Conservation (phyloP, 2,329 filamentous ascomycete genomes). For the Sporothrix schenckii region DNA sequence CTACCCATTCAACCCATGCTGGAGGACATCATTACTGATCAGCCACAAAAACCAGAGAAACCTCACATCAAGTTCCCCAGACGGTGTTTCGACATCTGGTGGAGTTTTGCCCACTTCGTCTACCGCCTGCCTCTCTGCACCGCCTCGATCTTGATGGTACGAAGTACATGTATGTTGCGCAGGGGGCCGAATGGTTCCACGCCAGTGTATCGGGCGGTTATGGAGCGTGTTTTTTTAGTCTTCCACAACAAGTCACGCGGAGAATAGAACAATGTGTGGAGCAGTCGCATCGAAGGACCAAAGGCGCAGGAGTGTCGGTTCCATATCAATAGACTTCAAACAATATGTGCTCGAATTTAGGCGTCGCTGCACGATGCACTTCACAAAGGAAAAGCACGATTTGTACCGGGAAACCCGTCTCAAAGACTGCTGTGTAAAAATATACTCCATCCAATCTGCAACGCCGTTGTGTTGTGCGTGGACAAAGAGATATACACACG, state of each 20-base stretch:
- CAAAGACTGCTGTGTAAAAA: not conserved
- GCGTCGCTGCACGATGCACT: not conserved
- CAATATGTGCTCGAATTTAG: slow-evolving; percentile 7
- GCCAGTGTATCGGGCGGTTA: too few relatives aligned
- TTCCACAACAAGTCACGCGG: not conserved
- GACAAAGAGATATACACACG: not conserved
- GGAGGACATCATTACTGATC: not conserved
- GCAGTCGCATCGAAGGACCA: not conserved
- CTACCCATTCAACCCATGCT: not conserved
- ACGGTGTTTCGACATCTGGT: not conserved
- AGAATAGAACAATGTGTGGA: slow-evolving; percentile 8
- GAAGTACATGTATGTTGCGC: not conserved
- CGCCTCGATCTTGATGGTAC: not conserved
- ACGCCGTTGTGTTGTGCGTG: not conserved
- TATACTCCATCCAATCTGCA: not conserved
- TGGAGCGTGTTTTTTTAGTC: too few relatives aligned
- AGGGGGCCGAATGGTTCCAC: not conserved
- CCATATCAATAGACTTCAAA: not conserved
- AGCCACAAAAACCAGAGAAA: not conserved
- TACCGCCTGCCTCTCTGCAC: not conserved
- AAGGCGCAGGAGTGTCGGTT: not conserved
- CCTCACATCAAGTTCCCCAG: slow-evolving; percentile 13
- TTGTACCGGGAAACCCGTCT: not conserved
- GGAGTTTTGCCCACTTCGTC: not conserved
- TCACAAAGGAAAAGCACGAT: not conserved